Base-by-base conservation (phyloP, 257 asterid genomes). In the Lycium barbarum region DNA sequence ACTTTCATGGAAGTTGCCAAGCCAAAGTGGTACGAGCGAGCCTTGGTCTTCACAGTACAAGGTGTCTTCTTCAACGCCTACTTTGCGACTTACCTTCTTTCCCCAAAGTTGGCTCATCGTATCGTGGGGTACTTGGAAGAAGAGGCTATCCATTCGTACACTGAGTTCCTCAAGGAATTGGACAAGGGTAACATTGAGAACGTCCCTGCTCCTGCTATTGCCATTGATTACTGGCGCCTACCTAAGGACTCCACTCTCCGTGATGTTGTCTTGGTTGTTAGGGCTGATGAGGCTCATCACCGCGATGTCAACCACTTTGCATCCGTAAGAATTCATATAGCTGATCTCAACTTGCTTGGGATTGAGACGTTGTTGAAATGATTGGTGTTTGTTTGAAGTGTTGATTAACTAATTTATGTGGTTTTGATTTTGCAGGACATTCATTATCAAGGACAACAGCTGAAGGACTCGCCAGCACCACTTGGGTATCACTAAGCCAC, bases 251-350 rank as follows among this genome's bases (percentile, higher is more conserved):
- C 98, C 0, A 94, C 98, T 17, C 92, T 95, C 33, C 95, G 97
- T 2, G 99, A 95, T 87, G 98, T 95, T 38, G 95, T 95, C 49
- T 57, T 89, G 86, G 93, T 92, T 61, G 92, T 95, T 1, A 85
- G 99, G 79, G 98, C 95, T 8, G 99, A 95, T 10, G 99, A 95
- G 92, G 99, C 99, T 80, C 98, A 95, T 85, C 99, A 95, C 87
- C 97, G 98, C 0, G 99, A 95, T 84, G 97, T 95, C 83, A 95
- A 95, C 82, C 98, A 95, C 88, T 94, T 88, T 86, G 99, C 98
- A 76, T 94, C 99, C 71, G 99, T 93, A 68, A 68, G 78, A 35
- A 35, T 17, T 55, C 62, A 55, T 55, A 55, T 55, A 4, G 20
- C 2, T 12, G 43, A 65, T 13, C 11, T 35, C 78, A 2, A 15